Evolutionary conservation across 257 asterid genomes (phyloP), one percentile per base, ranked within the genome.

Genomic region (Thymus mandschuricus): DNA sequence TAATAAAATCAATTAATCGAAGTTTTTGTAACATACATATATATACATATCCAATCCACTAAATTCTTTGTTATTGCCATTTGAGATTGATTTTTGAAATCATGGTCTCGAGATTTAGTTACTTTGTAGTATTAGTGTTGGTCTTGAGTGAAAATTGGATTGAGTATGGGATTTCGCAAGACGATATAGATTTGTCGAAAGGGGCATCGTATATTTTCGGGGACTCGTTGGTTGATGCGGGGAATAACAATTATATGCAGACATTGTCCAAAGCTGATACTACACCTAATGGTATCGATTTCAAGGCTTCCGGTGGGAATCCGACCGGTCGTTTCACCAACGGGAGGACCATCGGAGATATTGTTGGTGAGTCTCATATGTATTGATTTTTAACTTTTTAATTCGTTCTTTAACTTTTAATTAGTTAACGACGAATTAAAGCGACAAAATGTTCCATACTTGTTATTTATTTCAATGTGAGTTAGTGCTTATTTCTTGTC

Each of bases 181-280:
- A 58, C 44, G 87, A 86, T 28, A 79, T 72, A 13, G 87, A 84
- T 63, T 69, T 83, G 73, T 65, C 64, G 13, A 35, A 76, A 21
- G 97, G 97, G 48, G 95, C 93, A 6, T 91, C 97, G 0, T 91
- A 60, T 75, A 87, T 91, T 3, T 91, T 91, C 52, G 96, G 97
- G 55, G 97, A 92, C 75, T 92, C 97, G 6, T 78, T 92, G 72
- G 97, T 92, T n/a, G 97, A 91, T 76, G 97, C 99, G 0, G 98
- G 98, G 15, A 94, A 94, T 54, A 94, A 94, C 63, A 94, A 94
- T 62, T 94, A 91, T 72, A 56, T 94, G 6, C 85, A 69, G 8
- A 91, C 95, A 1, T 46, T 94, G 80, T 94, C 99, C 6, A 86
- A 68, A 73, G 99, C 98, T 30, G 76, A 94, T 66, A 78, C 75